Base-by-base conservation (phyloP, 2,329 filamentous ascomycete species). In the Ophiostoma himal-ulmi region DNA sequence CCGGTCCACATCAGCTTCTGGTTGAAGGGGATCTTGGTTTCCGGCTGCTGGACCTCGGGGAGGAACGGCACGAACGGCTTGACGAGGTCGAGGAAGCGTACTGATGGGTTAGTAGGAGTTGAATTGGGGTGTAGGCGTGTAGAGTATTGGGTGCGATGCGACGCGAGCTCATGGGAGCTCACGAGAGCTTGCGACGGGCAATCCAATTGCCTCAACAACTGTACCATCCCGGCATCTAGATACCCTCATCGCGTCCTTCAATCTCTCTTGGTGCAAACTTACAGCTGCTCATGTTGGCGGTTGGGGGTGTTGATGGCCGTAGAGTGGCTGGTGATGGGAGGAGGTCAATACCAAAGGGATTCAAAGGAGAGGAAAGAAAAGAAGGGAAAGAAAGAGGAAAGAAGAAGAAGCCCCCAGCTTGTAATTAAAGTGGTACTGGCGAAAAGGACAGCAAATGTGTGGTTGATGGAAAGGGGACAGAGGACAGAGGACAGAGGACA, bases 31-130 rank as follows among this genome's bases (percentile, higher is more conserved):
- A 97, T 91, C 86, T 97, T 98, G 81, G 94, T 97, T 85, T 99
- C 95, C 77, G 95, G 95, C 79, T 96, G 91, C 85, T 94, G 91
- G 83, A 99, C 95, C 91, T 99, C 95, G 80, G 95, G 95, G 82
- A 99, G 92, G 88, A 98, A 93, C 85, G 95, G 94, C 87, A 96
- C 93, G 82, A 99, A 99, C 80, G 95, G 95, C 85, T 99, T 99
- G 85, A 99, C 95, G 82, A 98, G 88, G 84, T 99, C 95, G 85
- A 99, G 94, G 81, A 99, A 99, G 82, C 95, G 94, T 84, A 99
- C 94, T 98, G 78, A 72, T 17, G 0, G 17, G 67, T 68, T 68
- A 68, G 67, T 13, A 20, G 41, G 22, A 1, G 34, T 20, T 8
- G 14, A 34, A 3, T 30, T 36, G 37, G 26, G 10, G 60, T 64